phyloP scores from a whole-genome alignment of 2,329 filamentous ascomycete genomes.

The Talaromyces pinophilus region DNA sequence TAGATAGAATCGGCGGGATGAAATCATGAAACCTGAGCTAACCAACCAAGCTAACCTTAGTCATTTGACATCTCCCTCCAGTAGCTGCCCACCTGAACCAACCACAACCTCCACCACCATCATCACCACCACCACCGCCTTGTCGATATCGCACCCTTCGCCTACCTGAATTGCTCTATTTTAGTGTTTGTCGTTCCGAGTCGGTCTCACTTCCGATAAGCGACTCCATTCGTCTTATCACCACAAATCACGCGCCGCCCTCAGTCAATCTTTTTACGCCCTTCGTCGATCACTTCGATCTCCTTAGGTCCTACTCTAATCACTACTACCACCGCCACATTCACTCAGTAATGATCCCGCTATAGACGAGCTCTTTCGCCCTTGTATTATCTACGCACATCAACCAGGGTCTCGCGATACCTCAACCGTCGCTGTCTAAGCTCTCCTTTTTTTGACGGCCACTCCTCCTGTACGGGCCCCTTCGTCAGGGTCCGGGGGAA shows the following conservation, averaged over 20 bases:
- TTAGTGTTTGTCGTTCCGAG: neutral
- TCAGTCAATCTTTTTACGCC: conserved; percentile 29
- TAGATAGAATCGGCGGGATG: conserved; percentile 2
- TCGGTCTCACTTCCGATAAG: conserved; percentile 5
- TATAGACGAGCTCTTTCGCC: conserved; percentile 25
- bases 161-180: conserved; percentile 17
- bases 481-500: conserved; percentile 34
- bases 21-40: conserved; percentile 6
- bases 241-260: conserved; percentile 32
- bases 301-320: conserved; percentile 11
- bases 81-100: conserved; percentile 12
- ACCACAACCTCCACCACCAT: conserved; percentile 19
- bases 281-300: conserved; percentile 22
- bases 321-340: conserved; percentile 7
- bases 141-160: conserved; percentile 19
- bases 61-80: conserved; percentile 19
- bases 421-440: conserved; percentile 11
- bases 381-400: conserved; percentile 16
- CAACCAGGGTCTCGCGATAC: conserved; percentile 2
- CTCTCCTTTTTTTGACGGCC: conserved; percentile 14
- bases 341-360: conserved; percentile 24
- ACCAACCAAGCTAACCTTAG: conserved; percentile 10
- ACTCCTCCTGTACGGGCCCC: conserved; percentile 28
- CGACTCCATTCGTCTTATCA: conserved; percentile 16
- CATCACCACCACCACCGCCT: conserved; percentile 19